Conservation (phyloP, 1,284 basidiomycete genomes). For the Trichosporon sp. region DNA sequence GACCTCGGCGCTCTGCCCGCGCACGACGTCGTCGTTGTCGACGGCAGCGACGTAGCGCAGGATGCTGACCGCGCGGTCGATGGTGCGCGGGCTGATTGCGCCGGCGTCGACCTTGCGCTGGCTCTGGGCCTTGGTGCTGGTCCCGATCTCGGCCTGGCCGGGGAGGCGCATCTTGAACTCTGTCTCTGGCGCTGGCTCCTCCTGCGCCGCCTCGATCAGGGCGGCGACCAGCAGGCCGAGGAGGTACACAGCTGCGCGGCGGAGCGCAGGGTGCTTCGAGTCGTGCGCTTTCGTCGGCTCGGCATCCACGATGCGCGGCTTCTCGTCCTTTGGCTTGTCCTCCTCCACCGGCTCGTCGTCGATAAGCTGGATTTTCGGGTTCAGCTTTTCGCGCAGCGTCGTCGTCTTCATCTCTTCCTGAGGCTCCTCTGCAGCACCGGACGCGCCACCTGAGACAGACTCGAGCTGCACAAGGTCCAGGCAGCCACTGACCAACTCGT, state of each 20-base stretch:
- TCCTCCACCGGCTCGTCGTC: conserved; percentile 22
- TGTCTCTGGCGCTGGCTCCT: not conserved
- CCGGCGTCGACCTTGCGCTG: conserved; percentile 29
- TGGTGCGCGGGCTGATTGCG: conserved; percentile 21
- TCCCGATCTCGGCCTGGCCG: not conserved
- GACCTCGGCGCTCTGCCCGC: conserved; percentile 76
- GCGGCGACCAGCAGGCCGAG: conserved; percentile 62
- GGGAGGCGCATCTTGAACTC: conserved; percentile 24
- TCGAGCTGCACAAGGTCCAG: conserved; percentile 76
- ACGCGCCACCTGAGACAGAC: conserved; percentile 46
- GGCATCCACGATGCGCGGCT: conserved; percentile 51
- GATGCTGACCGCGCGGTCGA: conserved; percentile 60
- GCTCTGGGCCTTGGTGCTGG: conserved; percentile 11
- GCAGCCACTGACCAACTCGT: conserved; percentile 62
- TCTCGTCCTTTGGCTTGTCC: conserved; percentile 12
- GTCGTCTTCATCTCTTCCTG: not conserved
- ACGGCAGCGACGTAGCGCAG: conserved; percentile 66
- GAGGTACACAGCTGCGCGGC: conserved; percentile 76
- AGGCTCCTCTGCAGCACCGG: not conserved
- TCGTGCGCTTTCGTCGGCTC: conserved; percentile 55
- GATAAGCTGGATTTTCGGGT: conserved; percentile 16
- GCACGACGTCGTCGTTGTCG: conserved; percentile 67
- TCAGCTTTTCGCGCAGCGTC: conserved; percentile 1
- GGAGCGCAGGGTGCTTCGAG: conserved; percentile 68
- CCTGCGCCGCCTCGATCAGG: conserved; percentile 18